Base-by-base conservation (phyloP, 2,329 filamentous ascomycete genomes). In the Davidsoniella eucalypti region DNA sequence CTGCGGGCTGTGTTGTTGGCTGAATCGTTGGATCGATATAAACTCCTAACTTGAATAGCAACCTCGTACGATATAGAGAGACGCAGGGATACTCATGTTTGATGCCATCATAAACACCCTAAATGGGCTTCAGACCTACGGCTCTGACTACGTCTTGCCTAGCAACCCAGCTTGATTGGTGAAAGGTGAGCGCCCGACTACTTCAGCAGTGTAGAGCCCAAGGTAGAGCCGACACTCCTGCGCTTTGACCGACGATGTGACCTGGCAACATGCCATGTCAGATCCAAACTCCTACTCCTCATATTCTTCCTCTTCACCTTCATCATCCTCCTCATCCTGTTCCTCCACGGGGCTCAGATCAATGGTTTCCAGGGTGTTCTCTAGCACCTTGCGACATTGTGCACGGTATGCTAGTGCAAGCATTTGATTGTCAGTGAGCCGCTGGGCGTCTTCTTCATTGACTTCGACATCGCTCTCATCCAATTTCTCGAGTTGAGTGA, bases 331-430 rank as follows among this genome's bases (percentile, higher is more conserved):
- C n/a, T 49, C 49, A 9, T 47, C 52, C 3, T 42, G 50, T 5
- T 51, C 46, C 38, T 51, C 38, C 1, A 23, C 54, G 2, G 51
- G 53, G 1, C 47, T 56, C 56, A 1, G 55, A 52, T 8, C 53
- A 4, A 69, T 66, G 2, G 61, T 59, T 56, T 65, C 61, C n/a
- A 73, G 58, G 5, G 68, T 68, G 41, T 62, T 66, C 53, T 66
- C 62, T 48, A 78, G 54, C 1, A 76, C 72, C 18, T 60, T 64
- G 48, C 66, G 63, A 55, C 70, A 76, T 55, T 71, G 65, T 25
- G 58, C 57, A 21, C 73, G 62, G 56, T 78, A 77, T n/a, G 64
- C 60, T 16, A 68, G 44, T 12, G 70, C 73, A 40, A 77, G 58
- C 42, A 58, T 56, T 60, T 76, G 72, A 47, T 72, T 72, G 8